phyloP scores from a whole-genome alignment of 2,329 filamentous ascomycete species.

The Stachybotrys echinatus region DNA sequence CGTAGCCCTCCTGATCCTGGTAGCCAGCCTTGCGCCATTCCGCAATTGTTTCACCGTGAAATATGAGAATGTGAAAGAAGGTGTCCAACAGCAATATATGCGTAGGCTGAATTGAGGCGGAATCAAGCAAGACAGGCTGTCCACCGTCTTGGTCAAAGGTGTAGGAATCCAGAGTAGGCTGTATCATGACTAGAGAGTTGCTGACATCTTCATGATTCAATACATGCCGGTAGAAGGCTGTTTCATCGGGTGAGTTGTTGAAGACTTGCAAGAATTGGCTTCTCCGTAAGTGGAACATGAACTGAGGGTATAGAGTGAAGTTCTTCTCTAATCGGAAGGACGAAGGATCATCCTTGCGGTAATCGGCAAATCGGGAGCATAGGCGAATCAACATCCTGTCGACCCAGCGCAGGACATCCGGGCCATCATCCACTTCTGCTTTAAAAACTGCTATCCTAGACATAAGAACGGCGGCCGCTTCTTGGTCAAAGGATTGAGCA shows the following conservation, averaged over 20 bases:
- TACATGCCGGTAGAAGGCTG: conserved; percentile 96
- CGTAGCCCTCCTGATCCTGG: conserved; percentile 96
- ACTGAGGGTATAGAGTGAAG: conserved; percentile 97
- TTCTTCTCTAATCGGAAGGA: conserved; percentile 98
- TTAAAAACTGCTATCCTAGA: conserved; percentile 99
- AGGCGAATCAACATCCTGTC: conserved; percentile 97
- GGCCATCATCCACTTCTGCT: conserved; percentile 95
- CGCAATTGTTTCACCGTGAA: conserved; percentile 96
- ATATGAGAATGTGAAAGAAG: conserved; percentile 99
- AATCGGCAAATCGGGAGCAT: conserved; percentile 95
- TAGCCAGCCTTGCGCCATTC: conserved; percentile 98
- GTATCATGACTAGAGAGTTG: conserved; percentile 98
- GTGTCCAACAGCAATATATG: conserved; percentile 94
- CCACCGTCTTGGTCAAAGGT: conserved; percentile 93
- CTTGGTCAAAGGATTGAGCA: conserved; percentile 96
- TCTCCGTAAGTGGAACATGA: conserved; percentile 98
- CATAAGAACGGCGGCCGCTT: conserved; percentile 96
- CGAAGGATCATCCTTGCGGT: conserved; percentile 94
- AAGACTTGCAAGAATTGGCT: conserved; percentile 98
- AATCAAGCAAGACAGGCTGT: conserved; percentile 90
- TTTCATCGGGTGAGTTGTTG: conserved; percentile 99
- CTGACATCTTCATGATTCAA: conserved; percentile 95
- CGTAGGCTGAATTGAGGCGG: conserved; percentile 89
- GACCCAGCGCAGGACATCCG: conserved; percentile 97
- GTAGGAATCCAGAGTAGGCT: conserved; percentile 95